These are phyloP conservation scores for Torulaspora indica DNA, from an alignment of 805 yeast genomes.

Conservation along the genomic window DNA sequence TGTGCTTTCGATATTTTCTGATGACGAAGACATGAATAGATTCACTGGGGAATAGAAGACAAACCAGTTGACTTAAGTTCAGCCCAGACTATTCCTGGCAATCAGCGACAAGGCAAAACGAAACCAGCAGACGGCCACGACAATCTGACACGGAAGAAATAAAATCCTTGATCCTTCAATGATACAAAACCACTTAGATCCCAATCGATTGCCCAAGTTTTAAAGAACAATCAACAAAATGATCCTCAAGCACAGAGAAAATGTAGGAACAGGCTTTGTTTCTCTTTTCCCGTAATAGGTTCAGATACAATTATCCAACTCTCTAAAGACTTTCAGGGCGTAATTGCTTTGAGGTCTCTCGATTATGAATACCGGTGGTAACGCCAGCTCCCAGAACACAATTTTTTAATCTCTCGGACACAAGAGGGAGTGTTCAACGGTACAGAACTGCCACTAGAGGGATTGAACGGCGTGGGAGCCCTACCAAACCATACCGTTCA, in stretches of 20 bases:
- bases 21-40: constrained; percentile 18
- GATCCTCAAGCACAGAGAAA: constrained; percentile 3
- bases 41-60: neutral
- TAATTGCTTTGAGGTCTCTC: constrained; percentile 3
- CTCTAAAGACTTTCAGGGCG: neutral
- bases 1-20: constrained; percentile 19
- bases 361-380: neutral
- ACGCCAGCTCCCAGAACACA: neutral
- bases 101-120: neutral
- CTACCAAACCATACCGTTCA: neutral
- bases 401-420: constrained; percentile 3
- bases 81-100: constrained; percentile 3
- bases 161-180: neutral
- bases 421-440: neutral
- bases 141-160: neutral
- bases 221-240: constrained; percentile 4
- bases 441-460: neutral
- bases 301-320: constrained; percentile 3
- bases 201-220: constrained; percentile 1
- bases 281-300: constrained; percentile 23
- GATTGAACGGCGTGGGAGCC: neutral
- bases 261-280: constrained; percentile 13
- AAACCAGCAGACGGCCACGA: neutral
- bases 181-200: neutral
- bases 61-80: neutral